Conservation (phyloP, 768 basidiomycete genomes). For the Naganishia vishniacii region DNA sequence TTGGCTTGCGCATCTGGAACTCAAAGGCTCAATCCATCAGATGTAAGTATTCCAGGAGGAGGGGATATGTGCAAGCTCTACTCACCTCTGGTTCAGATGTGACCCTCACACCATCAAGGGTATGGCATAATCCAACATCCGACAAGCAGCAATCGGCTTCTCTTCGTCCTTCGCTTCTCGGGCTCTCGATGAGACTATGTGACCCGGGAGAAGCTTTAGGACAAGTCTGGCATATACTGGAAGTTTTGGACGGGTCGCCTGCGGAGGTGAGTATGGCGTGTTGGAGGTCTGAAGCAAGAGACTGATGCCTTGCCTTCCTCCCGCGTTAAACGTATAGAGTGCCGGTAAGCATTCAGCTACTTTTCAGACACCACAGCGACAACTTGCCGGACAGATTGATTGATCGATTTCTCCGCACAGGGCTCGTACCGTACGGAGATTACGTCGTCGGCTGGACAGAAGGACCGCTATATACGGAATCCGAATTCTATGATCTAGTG, state of each 20-base stretch:
- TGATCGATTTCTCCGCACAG: slow-evolving; percentile 43
- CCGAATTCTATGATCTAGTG: slow-evolving; percentile 93
- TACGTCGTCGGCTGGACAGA: slow-evolving; percentile 88
- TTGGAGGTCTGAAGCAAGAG: not conserved
- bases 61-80: not conserved
- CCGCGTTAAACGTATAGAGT: slow-evolving; percentile 1
- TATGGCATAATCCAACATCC: slow-evolving; percentile 58
- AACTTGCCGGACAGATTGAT: not conserved
- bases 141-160: slow-evolving; percentile 44
- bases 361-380: no score
- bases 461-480: slow-evolving; percentile 80
- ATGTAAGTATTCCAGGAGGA: slow-evolving; percentile 33
- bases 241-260: slow-evolving; percentile 90
- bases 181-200: slow-evolving; percentile 88
- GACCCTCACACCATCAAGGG: slow-evolving; percentile 72
- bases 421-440: slow-evolving; percentile 82
- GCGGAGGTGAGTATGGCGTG: slow-evolving; percentile 59
- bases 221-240: slow-evolving; percentile 96
- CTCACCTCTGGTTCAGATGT: slow-evolving; percentile 57
- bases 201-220: slow-evolving; percentile 81
- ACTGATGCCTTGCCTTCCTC: not conserved
- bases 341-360: slow-evolving; percentile 14
- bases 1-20: slow-evolving; percentile 45
- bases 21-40: slow-evolving; percentile 44
- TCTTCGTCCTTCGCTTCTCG: slow-evolving; percentile 73